Conservation (phyloP, 176 grass and related monocot species). For the Lolium multiflorum region DNA sequence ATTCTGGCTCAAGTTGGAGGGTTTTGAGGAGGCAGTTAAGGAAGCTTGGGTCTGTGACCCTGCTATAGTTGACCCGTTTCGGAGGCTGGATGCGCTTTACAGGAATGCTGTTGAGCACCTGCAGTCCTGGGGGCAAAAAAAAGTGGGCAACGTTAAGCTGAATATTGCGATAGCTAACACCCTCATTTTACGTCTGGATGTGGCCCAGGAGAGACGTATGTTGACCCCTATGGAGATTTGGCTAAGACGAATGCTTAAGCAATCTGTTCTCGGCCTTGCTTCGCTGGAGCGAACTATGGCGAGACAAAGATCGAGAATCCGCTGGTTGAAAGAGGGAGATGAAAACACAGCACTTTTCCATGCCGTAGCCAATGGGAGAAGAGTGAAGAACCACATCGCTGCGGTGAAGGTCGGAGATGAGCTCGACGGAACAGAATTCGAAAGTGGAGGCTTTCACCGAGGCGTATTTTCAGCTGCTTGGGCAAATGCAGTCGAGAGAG, state of each 20-base stretch:
- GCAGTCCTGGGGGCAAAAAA: neutral
- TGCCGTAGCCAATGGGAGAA: no score
- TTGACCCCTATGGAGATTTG: neutral
- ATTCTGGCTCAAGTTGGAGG: neutral
- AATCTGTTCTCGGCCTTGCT: neutral
- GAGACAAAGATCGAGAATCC: neutral
- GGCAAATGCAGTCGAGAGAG: neutral
- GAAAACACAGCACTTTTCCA: neutral
- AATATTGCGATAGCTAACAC: neutral
- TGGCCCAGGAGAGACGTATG: neutral
- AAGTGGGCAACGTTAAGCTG: neutral
- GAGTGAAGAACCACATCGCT: no score
- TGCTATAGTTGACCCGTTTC: neutral
- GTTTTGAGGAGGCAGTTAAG: neutral
- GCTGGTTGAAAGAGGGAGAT: neutral
- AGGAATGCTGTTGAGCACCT: neutral
- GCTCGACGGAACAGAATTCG: neutral
- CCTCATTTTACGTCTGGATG: neutral
- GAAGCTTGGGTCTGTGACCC: neutral
- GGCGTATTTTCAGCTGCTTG: neutral
- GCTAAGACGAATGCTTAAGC: neutral
- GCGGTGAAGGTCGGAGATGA: neutral
- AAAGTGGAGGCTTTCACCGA: neutral
- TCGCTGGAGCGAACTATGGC: neutral
- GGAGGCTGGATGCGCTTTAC: neutral